Percentiles rank a stretch among this genome's conserved stretches.
Evolutionary conservation across 2,329 filamentous ascomycete species (phyloP).

Genomic region (Penicillium sumatraense): DNA sequence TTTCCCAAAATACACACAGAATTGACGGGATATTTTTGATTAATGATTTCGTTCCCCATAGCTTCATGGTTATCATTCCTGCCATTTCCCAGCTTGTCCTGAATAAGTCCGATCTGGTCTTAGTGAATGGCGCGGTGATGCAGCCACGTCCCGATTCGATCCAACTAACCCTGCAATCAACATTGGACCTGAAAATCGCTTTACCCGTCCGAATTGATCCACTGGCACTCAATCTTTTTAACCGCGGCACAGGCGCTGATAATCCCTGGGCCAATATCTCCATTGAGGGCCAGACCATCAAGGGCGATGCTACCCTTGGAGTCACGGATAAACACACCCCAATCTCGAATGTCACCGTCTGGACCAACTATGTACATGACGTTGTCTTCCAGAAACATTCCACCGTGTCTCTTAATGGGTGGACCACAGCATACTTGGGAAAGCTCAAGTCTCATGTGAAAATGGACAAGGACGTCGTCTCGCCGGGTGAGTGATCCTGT

Average conservation of each 20-base stretch:
- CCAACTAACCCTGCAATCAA: conserved; percentile 39
- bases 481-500: conserved; percentile 43
- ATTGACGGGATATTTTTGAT: no score
- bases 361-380: conserved; percentile 37
- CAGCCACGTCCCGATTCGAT: conserved; percentile 39
- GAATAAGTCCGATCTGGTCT: conserved; percentile 40
- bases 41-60: conserved; percentile 25
- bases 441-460: conserved; percentile 39
- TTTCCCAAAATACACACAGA: no score
- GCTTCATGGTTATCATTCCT: conserved; percentile 46
- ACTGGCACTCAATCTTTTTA: conserved; percentile 39
- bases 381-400: conserved; percentile 35
- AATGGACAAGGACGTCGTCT: conserved; percentile 38
- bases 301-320: conserved; percentile 41
- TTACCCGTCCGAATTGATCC: conserved; percentile 44
- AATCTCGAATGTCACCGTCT: conserved; percentile 30
- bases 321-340: conserved; percentile 27
- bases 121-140: conserved; percentile 40
- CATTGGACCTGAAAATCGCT: conserved; percentile 40
- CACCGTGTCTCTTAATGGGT: conserved; percentile 31
- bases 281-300: conserved; percentile 30
- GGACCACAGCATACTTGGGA: conserved; percentile 36
- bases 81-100: conserved; percentile 47
- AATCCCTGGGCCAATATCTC: conserved; percentile 34
- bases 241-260: conserved; percentile 30